Percentiles rank a stretch among this genome's conserved stretches.
phyloP scores from a whole-genome alignment of 2,329 filamentous ascomycete species.

The Aureobasidium sp. region DNA sequence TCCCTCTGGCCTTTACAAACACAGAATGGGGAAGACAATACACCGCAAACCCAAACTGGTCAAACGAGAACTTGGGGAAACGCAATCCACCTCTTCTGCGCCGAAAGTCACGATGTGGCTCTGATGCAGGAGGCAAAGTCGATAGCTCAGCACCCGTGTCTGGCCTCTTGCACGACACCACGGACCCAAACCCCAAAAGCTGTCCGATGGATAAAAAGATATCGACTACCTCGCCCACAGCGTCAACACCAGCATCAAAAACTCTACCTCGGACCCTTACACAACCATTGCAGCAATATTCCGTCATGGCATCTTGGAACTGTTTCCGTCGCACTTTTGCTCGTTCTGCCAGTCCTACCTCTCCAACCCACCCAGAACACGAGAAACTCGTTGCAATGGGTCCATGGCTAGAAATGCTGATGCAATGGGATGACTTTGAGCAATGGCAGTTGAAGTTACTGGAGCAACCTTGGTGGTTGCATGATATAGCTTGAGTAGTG shows the following conservation, averaged over 20 bases:
- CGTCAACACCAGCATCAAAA: no score
- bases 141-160: background rate
- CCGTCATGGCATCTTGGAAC: background rate
- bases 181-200: background rate
- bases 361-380: background rate
- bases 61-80: background rate
- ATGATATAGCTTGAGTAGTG: background rate
- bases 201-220: no score
- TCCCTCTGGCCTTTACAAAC: conserved; percentile 10
- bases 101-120: background rate
- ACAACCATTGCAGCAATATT: background rate
- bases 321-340: background rate
- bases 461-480: background rate
- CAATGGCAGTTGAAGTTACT: background rate
- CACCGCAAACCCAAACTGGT: background rate
- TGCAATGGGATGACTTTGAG: conserved; percentile 6
- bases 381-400: background rate
- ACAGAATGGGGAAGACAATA: conserved; percentile 4
- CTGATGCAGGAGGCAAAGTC: background rate
- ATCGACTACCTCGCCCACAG: no score
- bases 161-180: background rate
- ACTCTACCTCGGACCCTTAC: no score
- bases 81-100: background rate
- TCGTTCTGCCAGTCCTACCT: background rate
- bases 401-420: background rate